Evolutionary conservation across 2,329 filamentous ascomycete species (phyloP).

Genomic region (Piedraia hortae): DNA sequence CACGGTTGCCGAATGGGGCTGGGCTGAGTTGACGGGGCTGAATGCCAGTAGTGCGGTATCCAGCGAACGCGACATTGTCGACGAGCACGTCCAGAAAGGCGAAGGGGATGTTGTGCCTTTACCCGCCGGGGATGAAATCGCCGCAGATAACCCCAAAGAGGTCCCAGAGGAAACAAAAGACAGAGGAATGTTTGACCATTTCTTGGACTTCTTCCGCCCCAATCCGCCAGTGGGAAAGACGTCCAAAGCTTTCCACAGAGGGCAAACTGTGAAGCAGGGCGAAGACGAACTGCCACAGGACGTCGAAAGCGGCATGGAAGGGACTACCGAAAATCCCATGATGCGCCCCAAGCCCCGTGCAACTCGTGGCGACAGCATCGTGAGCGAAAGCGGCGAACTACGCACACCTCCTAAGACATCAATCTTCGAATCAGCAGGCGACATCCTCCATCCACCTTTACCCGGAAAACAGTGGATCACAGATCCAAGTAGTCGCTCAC

Average conservation of each 20-base stretch:
- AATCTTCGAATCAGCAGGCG: slow-evolving; percentile 82
- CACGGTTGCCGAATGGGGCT: slow-evolving; percentile 78
- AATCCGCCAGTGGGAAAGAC: slow-evolving; percentile 12
- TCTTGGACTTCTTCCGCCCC: slow-evolving; percentile 51
- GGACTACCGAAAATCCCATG: slow-evolving; percentile 9
- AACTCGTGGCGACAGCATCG: slow-evolving; percentile 24
- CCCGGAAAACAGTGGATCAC: slow-evolving; percentile 58
- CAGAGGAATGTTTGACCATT: slow-evolving; percentile 19
- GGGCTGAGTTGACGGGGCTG: slow-evolving; percentile 62
- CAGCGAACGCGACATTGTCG: slow-evolving; percentile 7
- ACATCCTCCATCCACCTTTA: slow-evolving; percentile 70
- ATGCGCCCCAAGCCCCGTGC: slow-evolving; percentile 16
- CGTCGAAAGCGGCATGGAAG: slow-evolving; percentile 3
- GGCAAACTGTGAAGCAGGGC: slow-evolving; percentile 37
- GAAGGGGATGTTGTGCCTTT: slow-evolving; percentile 33
- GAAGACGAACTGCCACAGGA: slow-evolving; percentile 11
- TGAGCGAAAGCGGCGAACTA: slow-evolving; percentile 11
- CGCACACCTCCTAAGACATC: slow-evolving; percentile 62
- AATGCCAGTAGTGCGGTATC: slow-evolving; percentile 28
- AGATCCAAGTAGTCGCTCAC: slow-evolving; percentile 52
- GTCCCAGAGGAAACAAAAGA: slow-evolving; percentile 3
- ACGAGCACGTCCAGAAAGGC: slow-evolving; percentile 7
- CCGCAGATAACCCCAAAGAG: slow-evolving; percentile 27
- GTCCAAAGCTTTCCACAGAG: slow-evolving; percentile 21
- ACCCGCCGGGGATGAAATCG: slow-evolving; percentile 34